A percentile compares a stretch with the other conserved stretches of the same genome.
Conservation (phyloP, 2,329 filamentous ascomycete genomes). For the Akanthomyces lecanii region DNA sequence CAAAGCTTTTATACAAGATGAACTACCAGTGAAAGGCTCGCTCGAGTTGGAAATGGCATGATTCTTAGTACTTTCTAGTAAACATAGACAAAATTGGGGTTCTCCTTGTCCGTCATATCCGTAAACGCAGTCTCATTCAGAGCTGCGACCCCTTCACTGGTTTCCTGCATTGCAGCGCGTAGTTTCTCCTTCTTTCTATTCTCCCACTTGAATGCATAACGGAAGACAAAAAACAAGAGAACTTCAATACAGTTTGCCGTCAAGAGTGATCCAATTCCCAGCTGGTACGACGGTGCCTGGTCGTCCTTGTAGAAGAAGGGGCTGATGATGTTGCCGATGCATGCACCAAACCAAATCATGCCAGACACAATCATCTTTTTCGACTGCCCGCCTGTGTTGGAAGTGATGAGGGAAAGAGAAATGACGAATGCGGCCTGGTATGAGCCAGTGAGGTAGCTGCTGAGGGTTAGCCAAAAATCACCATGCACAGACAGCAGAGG, state of each 20-base stretch:
- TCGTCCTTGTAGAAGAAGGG: slow-evolving; percentile 58
- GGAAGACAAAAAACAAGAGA: slow-evolving; percentile 35
- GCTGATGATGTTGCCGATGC: slow-evolving; percentile 56
- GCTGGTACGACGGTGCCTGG: slow-evolving; percentile 42
- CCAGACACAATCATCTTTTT: slow-evolving; percentile 63
- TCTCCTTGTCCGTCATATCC: slow-evolving; percentile 41
- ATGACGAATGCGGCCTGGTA: slow-evolving; percentile 39
- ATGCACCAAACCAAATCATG: slow-evolving; percentile 56
- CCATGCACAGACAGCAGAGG: neutral
- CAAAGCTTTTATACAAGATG: neutral
- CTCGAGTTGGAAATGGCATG: too few relatives aligned
- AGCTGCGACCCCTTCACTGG: slow-evolving; percentile 24
- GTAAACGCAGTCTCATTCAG: slow-evolving; percentile 38
- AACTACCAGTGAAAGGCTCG: neutral
- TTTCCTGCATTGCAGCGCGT: slow-evolving; percentile 28
- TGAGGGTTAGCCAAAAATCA: neutral
- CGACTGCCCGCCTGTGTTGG: slow-evolving; percentile 52
- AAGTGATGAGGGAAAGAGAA: slow-evolving; percentile 42
- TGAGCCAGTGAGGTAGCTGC: slow-evolving; percentile 33
- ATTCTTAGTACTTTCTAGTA: slow-evolving; percentile 25
- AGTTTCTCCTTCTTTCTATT: slow-evolving; percentile 36
- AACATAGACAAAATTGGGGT: slow-evolving; percentile 39
- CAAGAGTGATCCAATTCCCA: slow-evolving; percentile 40
- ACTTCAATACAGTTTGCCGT: slow-evolving; percentile 38
- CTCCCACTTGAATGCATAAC: slow-evolving; percentile 36